These are phyloP conservation scores for Lipomyces orientalis DNA, from an alignment of 805 yeast genomes.

Conservation along the genomic window DNA sequence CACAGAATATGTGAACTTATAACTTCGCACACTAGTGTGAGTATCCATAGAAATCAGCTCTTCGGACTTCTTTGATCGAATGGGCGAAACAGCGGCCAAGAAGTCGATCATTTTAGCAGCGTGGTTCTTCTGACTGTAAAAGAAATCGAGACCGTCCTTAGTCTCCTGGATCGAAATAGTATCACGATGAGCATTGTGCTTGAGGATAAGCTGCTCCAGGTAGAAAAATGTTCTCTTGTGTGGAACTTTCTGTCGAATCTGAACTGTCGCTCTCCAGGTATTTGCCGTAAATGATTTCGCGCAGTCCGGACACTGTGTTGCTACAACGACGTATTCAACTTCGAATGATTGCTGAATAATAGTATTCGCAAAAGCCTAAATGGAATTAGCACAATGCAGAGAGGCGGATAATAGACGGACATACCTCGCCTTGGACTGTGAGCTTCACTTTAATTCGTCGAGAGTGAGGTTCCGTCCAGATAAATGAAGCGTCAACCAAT, in stretches of 20 bases:
- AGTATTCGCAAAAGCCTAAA: slow-evolving; percentile 77
- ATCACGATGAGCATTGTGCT: slow-evolving; percentile 89
- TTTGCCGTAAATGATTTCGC: slow-evolving; percentile 95
- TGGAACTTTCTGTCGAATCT: slow-evolving; percentile 94
- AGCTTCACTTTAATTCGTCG: slow-evolving; percentile 89
- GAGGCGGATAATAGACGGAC: background rate
- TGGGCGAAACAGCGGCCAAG: slow-evolving; percentile 81
- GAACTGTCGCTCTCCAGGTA: slow-evolving; percentile 98
- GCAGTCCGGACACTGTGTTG: slow-evolving; percentile 98
- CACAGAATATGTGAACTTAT: slow-evolving; percentile 89
- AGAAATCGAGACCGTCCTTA: slow-evolving; percentile 94
- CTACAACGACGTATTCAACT: slow-evolving; percentile 89
- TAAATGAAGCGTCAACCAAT: slow-evolving; percentile 88
- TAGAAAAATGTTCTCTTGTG: slow-evolving; percentile 96
- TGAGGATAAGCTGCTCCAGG: slow-evolving; percentile 92
- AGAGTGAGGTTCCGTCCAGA: slow-evolving; percentile 99
- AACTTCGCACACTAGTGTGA: slow-evolving; percentile 84
- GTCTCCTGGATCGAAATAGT: slow-evolving; percentile 92
- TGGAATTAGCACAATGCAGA: background rate
- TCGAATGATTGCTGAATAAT: slow-evolving; percentile 93
- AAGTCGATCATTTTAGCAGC: slow-evolving; percentile 95
- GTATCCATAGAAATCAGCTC: slow-evolving; percentile 91
- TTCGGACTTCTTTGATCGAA: slow-evolving; percentile 80
- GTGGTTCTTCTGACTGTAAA: slow-evolving; percentile 83
- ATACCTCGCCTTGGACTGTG: slow-evolving; percentile 87